These are phyloP conservation scores for Diversispora epigaea DNA, from an alignment of 192 early-diverging fungal genomes.

Conservation along the genomic window DNA sequence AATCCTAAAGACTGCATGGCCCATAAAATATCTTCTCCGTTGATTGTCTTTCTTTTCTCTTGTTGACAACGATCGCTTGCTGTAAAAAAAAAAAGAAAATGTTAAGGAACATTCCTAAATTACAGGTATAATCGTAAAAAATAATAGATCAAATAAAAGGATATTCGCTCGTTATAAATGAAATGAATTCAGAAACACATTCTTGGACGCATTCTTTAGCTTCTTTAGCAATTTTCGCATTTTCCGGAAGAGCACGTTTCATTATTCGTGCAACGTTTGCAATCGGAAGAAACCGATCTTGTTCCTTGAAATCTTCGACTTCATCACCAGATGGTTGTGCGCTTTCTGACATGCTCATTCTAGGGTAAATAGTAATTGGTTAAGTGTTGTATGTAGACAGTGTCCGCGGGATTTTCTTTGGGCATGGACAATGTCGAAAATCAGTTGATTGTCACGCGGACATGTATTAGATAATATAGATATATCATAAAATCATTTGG, in stretches of 20 bases:
- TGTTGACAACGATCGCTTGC: conserved; percentile 91
- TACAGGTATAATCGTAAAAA: neutral
- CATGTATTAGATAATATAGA: no score
- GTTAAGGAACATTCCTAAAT: neutral
- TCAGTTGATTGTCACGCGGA: no score
- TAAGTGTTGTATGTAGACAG: no score
- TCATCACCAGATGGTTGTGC: conserved; percentile 53
- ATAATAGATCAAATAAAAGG: conserved; percentile 24
- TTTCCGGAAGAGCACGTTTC: conserved; percentile 95
- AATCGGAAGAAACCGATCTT: conserved; percentile 95
- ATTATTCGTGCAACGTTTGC: conserved; percentile 97
- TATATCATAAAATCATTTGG: no score
- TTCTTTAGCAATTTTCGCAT: conserved; percentile 97
- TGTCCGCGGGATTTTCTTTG: no score
- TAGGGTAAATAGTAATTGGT: no score
- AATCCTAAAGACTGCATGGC: conserved; percentile 97
- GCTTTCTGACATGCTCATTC: conserved; percentile 41
- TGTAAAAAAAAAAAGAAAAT: conserved; percentile 35
- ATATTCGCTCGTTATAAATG: conserved; percentile 97
- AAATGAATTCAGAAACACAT: conserved; percentile 98
- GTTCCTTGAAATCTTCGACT: conserved; percentile 81
- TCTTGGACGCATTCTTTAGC: conserved; percentile 96
- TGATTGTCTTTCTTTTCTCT: conserved; percentile 98
- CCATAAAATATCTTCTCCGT: conserved; percentile 97
- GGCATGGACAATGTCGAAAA: no score